Evolutionary conservation across 441 rosid genomes (phyloP), one percentile per base, ranked within the genome.

Genomic region (Raphanus hybrid): DNA sequence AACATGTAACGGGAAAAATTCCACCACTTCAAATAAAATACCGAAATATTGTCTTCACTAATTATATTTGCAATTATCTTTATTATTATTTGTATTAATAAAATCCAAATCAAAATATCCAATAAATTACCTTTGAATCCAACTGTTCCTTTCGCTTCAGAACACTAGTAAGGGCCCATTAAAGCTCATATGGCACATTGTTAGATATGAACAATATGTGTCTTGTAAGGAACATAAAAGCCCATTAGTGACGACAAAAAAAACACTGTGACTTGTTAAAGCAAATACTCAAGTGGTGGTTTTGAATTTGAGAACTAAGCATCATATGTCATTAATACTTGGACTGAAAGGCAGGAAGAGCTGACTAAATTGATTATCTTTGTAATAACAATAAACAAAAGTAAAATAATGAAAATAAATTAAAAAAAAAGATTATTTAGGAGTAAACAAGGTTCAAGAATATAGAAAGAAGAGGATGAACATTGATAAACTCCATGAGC

Each of bases 381-480:
- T 50, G 20, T 10, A 37, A 61, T 5, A 15, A 3, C 20, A 57
- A 58, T 58, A 7, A 59, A 3, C 2, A 54, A 54, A 72, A 26
- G 66, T 73, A 60, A 73, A 73, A 73, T 61, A 61, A 61, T 67
- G 39, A 27, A 16, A 65, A 35, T 9, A 20, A 3, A 37, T 5
- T 15, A 9, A 60, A 59, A 37, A 29, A 6, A 60, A 59, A 78
- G 67, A 69, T 78, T 68, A 69, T 78, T 78, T 63, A 39, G 74
- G 67, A 41, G 29, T 68, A 62, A 73, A 68, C 71, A 62, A 55
- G 57, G 67, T 73, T 78, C 32, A 6, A 20, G 63, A 79, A 69
- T 14, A 63, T 74, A 67, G 75, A 78, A 69, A 74, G 71, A 69
- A 74, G 82, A 79, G 78, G 82, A 69, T 74, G 82, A 68, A 74